Conservation (phyloP, 805 yeast genomes). For the Yarrowia yakushimensis region DNA sequence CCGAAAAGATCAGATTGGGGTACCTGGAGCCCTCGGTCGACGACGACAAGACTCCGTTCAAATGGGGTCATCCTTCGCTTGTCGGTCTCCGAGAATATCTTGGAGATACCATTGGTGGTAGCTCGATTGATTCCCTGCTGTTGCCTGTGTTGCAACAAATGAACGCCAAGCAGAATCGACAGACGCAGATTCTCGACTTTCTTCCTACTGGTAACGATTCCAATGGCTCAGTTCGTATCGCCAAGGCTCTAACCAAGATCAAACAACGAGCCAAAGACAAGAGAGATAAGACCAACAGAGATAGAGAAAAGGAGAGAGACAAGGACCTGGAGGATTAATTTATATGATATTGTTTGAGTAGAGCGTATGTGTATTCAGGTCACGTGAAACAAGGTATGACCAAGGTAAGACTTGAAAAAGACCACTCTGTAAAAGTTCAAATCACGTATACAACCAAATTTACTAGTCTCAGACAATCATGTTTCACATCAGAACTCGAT, state of each 20-base stretch:
- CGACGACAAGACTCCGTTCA: constrained; percentile 67
- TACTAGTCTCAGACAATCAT: too few species aligned
- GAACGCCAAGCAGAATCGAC: constrained; percentile 40
- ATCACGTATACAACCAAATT: too few species aligned
- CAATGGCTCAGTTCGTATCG: background rate
- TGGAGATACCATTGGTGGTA: constrained; percentile 75
- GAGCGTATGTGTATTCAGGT: too few species aligned
- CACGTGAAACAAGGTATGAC: too few species aligned
- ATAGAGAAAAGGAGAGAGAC: background rate
- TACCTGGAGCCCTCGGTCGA: constrained; percentile 82
- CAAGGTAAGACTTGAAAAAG: too few species aligned
- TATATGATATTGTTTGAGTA: too few species aligned
- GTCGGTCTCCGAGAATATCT: constrained; percentile 72
- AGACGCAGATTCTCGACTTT: constrained; percentile 23
- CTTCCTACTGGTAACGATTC: background rate
- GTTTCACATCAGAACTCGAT: too few species aligned
- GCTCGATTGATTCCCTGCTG: constrained; percentile 74
- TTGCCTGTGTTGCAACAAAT: constrained; percentile 80
- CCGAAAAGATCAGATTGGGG: constrained; percentile 63
- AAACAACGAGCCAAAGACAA: constrained; percentile 9
- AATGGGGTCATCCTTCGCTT: constrained; percentile 87
- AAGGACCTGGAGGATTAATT: background rate
- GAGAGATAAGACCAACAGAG: background rate
- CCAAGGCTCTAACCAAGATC: constrained; percentile 12
- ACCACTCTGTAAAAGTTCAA: too few species aligned